Percentiles rank a stretch among this genome's conserved stretches.
These are phyloP conservation scores for Fusarium guadeloupense DNA, from an alignment of 2,329 filamentous ascomycete genomes.

Conservation along the genomic window DNA sequence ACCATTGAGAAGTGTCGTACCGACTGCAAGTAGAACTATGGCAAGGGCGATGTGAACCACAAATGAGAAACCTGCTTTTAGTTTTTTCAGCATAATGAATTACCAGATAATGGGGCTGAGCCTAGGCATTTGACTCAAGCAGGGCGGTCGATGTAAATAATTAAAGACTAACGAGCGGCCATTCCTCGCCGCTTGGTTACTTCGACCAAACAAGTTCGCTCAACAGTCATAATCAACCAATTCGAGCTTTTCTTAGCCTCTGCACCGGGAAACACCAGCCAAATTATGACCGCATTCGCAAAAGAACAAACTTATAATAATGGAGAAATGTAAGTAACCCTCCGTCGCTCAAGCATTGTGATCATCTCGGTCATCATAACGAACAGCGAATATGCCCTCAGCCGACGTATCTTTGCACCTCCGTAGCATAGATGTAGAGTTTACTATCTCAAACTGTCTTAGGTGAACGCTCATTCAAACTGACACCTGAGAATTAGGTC, in stretches of 20 bases:
- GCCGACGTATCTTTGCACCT: background rate
- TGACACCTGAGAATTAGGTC: background rate
- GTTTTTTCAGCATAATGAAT: conserved; percentile 1
- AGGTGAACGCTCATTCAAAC: background rate
- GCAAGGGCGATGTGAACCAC: background rate
- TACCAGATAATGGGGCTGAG: background rate
- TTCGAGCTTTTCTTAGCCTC: background rate
- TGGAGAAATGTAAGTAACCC: background rate
- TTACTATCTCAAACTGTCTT: background rate
- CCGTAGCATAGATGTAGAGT: background rate
- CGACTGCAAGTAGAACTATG: background rate
- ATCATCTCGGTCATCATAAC: background rate
- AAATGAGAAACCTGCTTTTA: background rate
- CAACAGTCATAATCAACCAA: background rate
- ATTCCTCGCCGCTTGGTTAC: background rate
- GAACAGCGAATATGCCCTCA: background rate
- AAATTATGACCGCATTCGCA: background rate
- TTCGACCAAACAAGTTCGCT: background rate
- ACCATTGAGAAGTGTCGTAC: background rate
- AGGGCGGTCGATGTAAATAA: background rate
- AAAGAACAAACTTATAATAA: background rate
- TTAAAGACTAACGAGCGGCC: background rate
- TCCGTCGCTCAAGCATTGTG: background rate
- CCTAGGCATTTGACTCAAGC: background rate
- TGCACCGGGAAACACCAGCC: background rate